A percentile compares a stretch with the other conserved stretches of the same genome.
These are phyloP conservation scores for Calonectria henricotiae DNA, from an alignment of 2,329 filamentous ascomycete genomes.

Conservation along the genomic window DNA sequence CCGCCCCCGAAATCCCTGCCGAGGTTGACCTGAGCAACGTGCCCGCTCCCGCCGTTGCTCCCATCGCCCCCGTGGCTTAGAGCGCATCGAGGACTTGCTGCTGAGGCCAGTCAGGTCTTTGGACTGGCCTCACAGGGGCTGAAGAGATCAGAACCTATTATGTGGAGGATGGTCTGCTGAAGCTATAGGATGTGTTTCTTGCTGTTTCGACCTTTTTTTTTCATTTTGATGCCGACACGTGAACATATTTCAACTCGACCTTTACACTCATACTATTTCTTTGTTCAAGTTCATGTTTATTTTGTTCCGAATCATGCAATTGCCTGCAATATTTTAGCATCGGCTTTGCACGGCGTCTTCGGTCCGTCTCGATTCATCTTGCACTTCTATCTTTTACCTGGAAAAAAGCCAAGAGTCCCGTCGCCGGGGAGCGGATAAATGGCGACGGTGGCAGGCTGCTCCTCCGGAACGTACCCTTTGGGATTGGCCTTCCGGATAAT, in stretches of 20 bases:
- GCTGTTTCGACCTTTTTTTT: slow-evolving; percentile 39
- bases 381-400: slow-evolving; percentile 49
- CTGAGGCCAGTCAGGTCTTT: slow-evolving; percentile 32
- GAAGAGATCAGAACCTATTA: slow-evolving; percentile 34
- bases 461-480: slow-evolving; percentile 19
- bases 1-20: slow-evolving; percentile 65
- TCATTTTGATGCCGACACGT: slow-evolving; percentile 53
- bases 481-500: slow-evolving; percentile 17
- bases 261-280: slow-evolving; percentile 50
- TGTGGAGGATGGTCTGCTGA: slow-evolving; percentile 31
- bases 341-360: slow-evolving; percentile 54
- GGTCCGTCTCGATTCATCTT: slow-evolving; percentile 53
- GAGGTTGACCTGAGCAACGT: slow-evolving; percentile 64
- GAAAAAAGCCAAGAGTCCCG: slow-evolving; percentile 34
- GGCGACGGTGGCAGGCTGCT: slow-evolving; percentile 29
- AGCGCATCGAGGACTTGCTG: slow-evolving; percentile 37
- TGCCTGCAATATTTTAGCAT: slow-evolving; percentile 50
- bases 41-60: slow-evolving; percentile 65
- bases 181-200: slow-evolving; percentile 47
- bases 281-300: slow-evolving; percentile 55
- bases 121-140: slow-evolving; percentile 37
- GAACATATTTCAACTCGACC: slow-evolving; percentile 50
- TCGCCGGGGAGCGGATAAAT: slow-evolving; percentile 27
- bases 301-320: slow-evolving; percentile 55
- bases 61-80: slow-evolving; percentile 62